A percentile compares a stretch with the other conserved stretches of the same genome.
Conservation (phyloP, 2,329 filamentous ascomycete species). For the Microdochium paspali region DNA sequence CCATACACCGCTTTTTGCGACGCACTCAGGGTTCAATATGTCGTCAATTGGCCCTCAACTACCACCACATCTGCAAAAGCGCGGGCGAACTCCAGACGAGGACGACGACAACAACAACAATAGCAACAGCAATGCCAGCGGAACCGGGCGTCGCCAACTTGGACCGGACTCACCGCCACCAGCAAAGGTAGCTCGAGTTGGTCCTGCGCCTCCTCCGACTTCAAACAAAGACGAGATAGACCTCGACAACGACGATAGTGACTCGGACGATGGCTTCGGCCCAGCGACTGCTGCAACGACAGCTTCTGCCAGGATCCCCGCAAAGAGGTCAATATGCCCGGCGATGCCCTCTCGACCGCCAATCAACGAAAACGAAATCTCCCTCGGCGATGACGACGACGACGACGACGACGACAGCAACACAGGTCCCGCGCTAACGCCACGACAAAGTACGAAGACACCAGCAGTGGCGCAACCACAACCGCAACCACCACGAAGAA, state of each 20-base stretch:
- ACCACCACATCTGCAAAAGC: slow-evolving; percentile 57
- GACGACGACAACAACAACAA: too few species aligned
- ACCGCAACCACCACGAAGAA: slow-evolving; percentile 12
- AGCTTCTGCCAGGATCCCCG: slow-evolving; percentile 8
- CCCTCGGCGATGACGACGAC: slow-evolving; percentile 11
- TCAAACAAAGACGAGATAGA: slow-evolving; percentile 31
- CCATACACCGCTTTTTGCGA: too few species aligned
- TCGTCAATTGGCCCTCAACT: slow-evolving; percentile 61
- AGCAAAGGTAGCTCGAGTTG: slow-evolving; percentile 25
- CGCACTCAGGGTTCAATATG: slow-evolving; percentile 30
- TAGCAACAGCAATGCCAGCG: too few species aligned
- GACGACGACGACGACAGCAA: slow-evolving; percentile 10
- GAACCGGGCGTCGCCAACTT: slow-evolving; percentile 2
- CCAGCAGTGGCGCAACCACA: slow-evolving; percentile 6
- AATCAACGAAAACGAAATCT: slow-evolving; percentile 12
- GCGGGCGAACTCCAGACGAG: slow-evolving; percentile 44
- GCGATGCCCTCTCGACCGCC: slow-evolving; percentile 16
- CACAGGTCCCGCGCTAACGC: slow-evolving; percentile 6
- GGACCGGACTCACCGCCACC: slow-evolving; percentile 24
- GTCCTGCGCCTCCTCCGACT: neutral
- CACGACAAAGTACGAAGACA: slow-evolving; percentile 1
- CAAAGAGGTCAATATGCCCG: slow-evolving; percentile 8
- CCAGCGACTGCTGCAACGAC: slow-evolving; percentile 14
- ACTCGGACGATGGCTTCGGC: slow-evolving; percentile 18
- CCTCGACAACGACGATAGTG: slow-evolving; percentile 24